A percentile compares a stretch with the other conserved stretches of the same genome.
Evolutionary conservation across 495 filamentous ascomycete genomes (phyloP).

Genomic region (Podospora pseudoanserina): DNA sequence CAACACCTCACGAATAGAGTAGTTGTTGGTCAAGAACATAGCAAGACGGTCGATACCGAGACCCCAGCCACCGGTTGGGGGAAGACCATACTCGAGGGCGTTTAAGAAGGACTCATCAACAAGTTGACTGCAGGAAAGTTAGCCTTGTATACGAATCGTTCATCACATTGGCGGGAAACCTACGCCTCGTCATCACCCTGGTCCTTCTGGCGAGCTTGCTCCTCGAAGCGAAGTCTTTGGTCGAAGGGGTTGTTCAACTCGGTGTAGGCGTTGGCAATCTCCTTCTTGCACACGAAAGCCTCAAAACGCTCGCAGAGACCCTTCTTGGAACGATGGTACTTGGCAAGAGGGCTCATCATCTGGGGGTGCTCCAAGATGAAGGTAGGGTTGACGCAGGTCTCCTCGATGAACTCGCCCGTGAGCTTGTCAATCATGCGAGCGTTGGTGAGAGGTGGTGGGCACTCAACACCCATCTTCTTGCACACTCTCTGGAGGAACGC

Average conservation of each 20-base stretch:
- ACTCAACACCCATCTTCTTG: constrained; percentile 87
- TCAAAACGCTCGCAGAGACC: constrained; percentile 97
- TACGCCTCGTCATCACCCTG: constrained; percentile 91
- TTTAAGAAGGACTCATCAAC: constrained; percentile 93
- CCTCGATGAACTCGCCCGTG: constrained; percentile 93
- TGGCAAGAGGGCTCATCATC: constrained; percentile 97
- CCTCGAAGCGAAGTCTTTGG: constrained; percentile 89
- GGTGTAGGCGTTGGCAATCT: constrained; percentile 94
- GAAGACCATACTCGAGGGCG: constrained; percentile 67
- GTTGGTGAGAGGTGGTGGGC: constrained; percentile 85
- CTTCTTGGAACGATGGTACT: constrained; percentile 76
- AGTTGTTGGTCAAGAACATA: constrained; percentile 97
- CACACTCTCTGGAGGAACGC: constrained; percentile 79
- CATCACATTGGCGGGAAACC: neutral
- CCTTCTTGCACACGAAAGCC: constrained; percentile 96
- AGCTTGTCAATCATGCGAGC: constrained; percentile 98
- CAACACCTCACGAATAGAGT: constrained; percentile 91
- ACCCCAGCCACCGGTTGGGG: constrained; percentile 94
- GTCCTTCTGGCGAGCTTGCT: constrained; percentile 92
- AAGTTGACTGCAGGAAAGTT: constrained; percentile 51
- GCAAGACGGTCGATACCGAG: constrained; percentile 95
- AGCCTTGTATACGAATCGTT: neutral
- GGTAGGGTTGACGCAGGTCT: constrained; percentile 88
- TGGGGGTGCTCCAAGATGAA: constrained; percentile 89
- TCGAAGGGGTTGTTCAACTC: constrained; percentile 98